Base-by-base conservation (phyloP, 805 yeast genomes). In the Scheffersomyces spartinae region DNA sequence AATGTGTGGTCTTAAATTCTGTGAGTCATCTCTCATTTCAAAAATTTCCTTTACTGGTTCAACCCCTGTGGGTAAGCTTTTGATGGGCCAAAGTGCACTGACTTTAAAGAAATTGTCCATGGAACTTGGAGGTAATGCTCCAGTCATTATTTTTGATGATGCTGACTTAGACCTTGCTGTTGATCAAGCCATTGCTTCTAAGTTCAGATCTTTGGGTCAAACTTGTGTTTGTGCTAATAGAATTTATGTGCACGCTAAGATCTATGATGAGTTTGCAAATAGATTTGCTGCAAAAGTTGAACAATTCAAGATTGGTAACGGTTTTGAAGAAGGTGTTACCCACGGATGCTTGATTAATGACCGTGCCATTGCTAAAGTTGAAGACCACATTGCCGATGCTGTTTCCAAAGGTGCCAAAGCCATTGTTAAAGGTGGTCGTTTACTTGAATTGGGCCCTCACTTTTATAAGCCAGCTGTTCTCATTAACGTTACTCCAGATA, bases 91-190 rank as follows among this genome's bases (percentile, higher is more conserved):
- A 36, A 60, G 71, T 6, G 54, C 80, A 1, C 54, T 64, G 8
- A 68, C 77, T 3, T 48, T 74, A 44, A 74, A 74, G 45, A 72
- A 73, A 40, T 45, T 74, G 26, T 68, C 78, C 0, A 54, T 74
- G 46, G 82, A 74, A 47, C 49, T 73, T 34, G 82, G 82, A 26
- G 81, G 82, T 12, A 74, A 73, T 45, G 78, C 79, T 6, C 79
- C 81, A 15, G 58, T 71, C 15, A 61, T 74, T 27, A 71, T 73
- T 3, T 73, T 74, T 40, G 64, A 65, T 16, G 80, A 74, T 42
- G 74, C 74, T 7, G 68, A 69, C 34, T 36, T 74, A 8, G 75
- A 71, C 25, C 44, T 50, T 17, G 77, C 79, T 1, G 74, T 71
- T 3, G 62, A 55, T 13, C 65, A 57, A 15, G 58, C 71, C 1